These are phyloP conservation scores for Tolypocladium pustulatum DNA, from an alignment of 2,329 filamentous ascomycete genomes.

Conservation along the genomic window DNA sequence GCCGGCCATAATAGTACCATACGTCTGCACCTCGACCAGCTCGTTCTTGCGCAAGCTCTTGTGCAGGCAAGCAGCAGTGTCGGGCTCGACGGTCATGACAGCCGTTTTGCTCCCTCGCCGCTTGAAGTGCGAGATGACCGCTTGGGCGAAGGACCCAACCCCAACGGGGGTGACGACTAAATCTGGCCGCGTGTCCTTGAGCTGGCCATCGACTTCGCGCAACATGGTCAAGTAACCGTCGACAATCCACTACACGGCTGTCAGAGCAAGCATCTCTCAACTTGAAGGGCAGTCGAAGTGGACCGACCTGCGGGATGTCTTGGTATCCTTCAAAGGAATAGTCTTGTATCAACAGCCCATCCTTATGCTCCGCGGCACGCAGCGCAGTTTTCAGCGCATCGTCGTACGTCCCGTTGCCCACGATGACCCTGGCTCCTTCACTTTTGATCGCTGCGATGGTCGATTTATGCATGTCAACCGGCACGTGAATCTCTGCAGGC, in stretches of 20 bases:
- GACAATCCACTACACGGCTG: slow-evolving; percentile 50
- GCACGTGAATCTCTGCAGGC: slow-evolving; percentile 50
- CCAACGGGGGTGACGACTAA: slow-evolving; percentile 57
- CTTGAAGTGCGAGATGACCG: slow-evolving; percentile 58
- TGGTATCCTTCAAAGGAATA: slow-evolving; percentile 57
- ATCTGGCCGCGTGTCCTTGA: slow-evolving; percentile 24
- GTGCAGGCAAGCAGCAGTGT: slow-evolving; percentile 49
- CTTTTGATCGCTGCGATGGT: slow-evolving; percentile 44
- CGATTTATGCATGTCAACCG: slow-evolving; percentile 40
- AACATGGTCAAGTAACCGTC: slow-evolving; percentile 71
- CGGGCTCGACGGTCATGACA: slow-evolving; percentile 62
- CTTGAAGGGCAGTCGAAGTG: background rate
- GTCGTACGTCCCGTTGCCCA: slow-evolving; percentile 53
- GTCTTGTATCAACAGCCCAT: slow-evolving; percentile 55
- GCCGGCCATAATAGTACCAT: slow-evolving; percentile 60
- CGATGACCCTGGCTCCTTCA: slow-evolving; percentile 52
- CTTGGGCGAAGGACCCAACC: slow-evolving; percentile 62
- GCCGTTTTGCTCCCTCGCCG: slow-evolving; percentile 14
- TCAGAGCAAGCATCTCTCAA: background rate
- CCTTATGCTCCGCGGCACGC: slow-evolving; percentile 24
- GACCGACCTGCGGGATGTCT: slow-evolving; percentile 45
- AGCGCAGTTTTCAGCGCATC: slow-evolving; percentile 41
- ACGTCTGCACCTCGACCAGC: slow-evolving; percentile 39
- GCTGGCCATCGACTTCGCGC: slow-evolving; percentile 53
- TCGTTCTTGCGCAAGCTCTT: slow-evolving; percentile 39